Percentiles rank a stretch among this genome's conserved stretches.
Evolutionary conservation across 2,329 filamentous ascomycete genomes (phyloP).

Genomic region (Alternaria metachromatica): DNA sequence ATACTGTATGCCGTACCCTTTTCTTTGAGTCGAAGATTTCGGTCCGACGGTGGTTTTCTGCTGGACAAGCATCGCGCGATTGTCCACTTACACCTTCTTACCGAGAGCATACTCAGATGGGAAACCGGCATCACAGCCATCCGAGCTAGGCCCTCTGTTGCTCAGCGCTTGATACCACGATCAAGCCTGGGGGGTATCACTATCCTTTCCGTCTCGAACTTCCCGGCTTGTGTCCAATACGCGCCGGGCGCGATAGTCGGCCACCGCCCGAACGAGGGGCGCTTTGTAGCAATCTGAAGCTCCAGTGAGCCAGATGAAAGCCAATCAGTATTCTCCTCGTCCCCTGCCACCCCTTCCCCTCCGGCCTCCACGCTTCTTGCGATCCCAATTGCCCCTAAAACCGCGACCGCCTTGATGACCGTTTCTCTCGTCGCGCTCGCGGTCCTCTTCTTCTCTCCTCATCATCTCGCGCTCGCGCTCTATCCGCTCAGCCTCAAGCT

Average conservation of each 20-base stretch:
- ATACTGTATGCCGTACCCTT: no score
- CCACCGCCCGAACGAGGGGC: neutral
- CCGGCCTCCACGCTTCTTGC: conserved; percentile 40
- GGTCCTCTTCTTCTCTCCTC: conserved; percentile 50
- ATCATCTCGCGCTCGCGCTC: conserved; percentile 57
- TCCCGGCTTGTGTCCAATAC: neutral
- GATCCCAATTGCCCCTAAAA: conserved; percentile 44
- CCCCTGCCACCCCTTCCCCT: conserved; percentile 31
- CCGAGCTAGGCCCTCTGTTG: neutral
- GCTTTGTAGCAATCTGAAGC: neutral
- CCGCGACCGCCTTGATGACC: conserved; percentile 39
- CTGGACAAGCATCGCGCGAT: no score
- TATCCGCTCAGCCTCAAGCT: conserved; percentile 65
- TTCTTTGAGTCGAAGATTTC: no score
- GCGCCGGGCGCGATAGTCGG: neutral
- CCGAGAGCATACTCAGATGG: no score
- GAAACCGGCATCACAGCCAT: no score
- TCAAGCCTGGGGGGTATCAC: neutral
- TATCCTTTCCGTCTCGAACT: neutral
- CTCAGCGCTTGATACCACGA: neutral
- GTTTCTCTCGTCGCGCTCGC: conserved; percentile 46
- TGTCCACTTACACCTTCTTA: no score
- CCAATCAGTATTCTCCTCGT: conserved; percentile 23
- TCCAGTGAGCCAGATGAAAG: neutral
- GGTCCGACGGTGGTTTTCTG: no score